Evolutionary conservation across 2,329 filamentous ascomycete genomes (phyloP).

Genomic region (Ceratocystis colombiana): DNA sequence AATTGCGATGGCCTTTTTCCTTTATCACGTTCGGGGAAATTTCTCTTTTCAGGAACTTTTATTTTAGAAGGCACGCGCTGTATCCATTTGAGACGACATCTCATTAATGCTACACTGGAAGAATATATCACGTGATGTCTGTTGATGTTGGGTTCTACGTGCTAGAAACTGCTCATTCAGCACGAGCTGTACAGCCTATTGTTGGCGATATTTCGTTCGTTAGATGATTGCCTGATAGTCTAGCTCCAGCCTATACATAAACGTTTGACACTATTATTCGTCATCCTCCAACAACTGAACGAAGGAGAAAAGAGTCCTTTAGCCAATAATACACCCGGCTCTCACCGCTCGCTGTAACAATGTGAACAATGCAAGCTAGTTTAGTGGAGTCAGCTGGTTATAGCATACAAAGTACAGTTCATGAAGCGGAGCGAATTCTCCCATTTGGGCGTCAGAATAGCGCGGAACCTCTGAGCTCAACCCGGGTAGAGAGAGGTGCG

Average conservation of each 20-base stretch:
- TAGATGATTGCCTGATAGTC: too few relatives aligned
- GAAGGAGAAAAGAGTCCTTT: too few relatives aligned
- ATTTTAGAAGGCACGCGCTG: not conserved
- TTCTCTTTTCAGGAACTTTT: slow-evolving; percentile 1
- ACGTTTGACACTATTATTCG: too few relatives aligned
- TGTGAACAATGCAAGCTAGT: slow-evolving; percentile 1
- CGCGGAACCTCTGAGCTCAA: not conserved
- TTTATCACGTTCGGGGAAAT: not conserved
- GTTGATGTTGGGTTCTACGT: too few relatives aligned
- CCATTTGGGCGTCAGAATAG: not conserved
- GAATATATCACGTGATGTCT: not conserved
- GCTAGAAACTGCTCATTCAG: too few relatives aligned
- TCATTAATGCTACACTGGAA: not conserved
- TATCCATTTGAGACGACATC: slow-evolving; percentile 15
- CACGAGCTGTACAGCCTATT: too few relatives aligned
- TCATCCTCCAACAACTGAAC: too few relatives aligned
- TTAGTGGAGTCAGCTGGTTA: not conserved
- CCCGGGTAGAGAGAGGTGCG: not conserved
- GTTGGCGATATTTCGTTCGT: too few relatives aligned
- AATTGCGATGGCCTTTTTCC: not conserved
- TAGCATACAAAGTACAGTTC: not conserved
- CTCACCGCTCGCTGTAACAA: slow-evolving; percentile 15
- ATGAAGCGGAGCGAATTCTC: not conserved
- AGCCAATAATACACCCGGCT: not conserved
- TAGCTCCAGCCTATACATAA: too few relatives aligned